Conservation (phyloP, 2,329 filamentous ascomycete species). For the Eurotiales sp. region DNA sequence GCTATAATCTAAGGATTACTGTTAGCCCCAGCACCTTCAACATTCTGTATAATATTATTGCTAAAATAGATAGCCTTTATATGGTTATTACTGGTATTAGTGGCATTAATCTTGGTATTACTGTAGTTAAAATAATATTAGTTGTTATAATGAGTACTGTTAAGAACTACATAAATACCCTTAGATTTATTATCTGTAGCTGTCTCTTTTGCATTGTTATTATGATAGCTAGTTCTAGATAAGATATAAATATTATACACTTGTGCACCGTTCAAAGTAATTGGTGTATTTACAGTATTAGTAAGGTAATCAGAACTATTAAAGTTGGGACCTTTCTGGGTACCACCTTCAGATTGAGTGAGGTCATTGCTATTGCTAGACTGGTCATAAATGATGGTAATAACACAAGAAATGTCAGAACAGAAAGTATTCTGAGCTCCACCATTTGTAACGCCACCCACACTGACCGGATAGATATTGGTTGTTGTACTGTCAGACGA, state of each 20-base stretch:
- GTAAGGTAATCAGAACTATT: constrained; percentile 9
- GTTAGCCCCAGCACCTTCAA: constrained; percentile 5
- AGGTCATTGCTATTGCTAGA: constrained; percentile 10
- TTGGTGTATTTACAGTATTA: constrained; percentile 4
- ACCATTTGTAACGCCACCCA: constrained; percentile 9
- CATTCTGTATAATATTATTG: no score
- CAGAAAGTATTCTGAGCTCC: constrained; percentile 9
- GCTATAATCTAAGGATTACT: constrained; percentile 11
- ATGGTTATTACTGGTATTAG: constrained; percentile 9
- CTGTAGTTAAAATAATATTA: constrained; percentile 11
- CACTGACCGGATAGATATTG: constrained; percentile 6
- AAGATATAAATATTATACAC: constrained; percentile 11
- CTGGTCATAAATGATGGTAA: constrained; percentile 13
- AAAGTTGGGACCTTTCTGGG: background rate
- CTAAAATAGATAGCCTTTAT: constrained; percentile 13
- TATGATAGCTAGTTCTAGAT: constrained; percentile 10
- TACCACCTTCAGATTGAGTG: constrained; percentile 4
- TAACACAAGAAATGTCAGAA: constrained; percentile 8
- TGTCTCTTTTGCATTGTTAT: background rate
- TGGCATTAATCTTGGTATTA: constrained; percentile 10
- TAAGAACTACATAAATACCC: constrained; percentile 12
- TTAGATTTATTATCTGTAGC: constrained; percentile 2
- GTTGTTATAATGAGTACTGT: constrained; percentile 11
- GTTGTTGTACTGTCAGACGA: constrained; percentile 7
- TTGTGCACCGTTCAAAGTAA: constrained; percentile 10